A percentile compares a stretch with the other conserved stretches of the same genome.
Conservation (phyloP, 495 filamentous ascomycete genomes). For the Neurospora tetraspora region DNA sequence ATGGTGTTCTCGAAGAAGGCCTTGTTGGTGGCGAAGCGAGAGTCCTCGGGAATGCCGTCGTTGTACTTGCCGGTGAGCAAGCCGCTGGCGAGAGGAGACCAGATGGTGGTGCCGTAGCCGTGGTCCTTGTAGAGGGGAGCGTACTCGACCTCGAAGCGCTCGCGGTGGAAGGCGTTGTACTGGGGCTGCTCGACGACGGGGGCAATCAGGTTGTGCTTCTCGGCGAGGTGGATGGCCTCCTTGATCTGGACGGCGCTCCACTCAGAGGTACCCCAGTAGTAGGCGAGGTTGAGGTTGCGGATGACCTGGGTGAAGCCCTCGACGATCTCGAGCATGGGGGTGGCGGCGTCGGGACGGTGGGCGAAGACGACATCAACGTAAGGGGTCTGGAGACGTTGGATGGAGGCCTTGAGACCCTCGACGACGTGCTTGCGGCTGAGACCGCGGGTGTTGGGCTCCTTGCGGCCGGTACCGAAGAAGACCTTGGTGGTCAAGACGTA, state of each 20-base stretch:
- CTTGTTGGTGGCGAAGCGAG: constrained; percentile 39
- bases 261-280: constrained; percentile 90
- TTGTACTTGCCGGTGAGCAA: constrained; percentile 77
- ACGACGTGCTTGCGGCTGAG: constrained; percentile 68
- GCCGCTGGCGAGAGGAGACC: constrained; percentile 58
- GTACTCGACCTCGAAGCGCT: constrained; percentile 71
- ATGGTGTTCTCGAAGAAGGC: constrained; percentile 30
- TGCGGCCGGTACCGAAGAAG: constrained; percentile 27
- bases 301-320: constrained; percentile 78
- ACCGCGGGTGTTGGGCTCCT: constrained; percentile 56
- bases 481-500: constrained; percentile 81
- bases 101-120: constrained; percentile 62
- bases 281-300: constrained; percentile 57
- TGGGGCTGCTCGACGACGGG: constrained; percentile 78
- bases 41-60: constrained; percentile 48
- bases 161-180: constrained; percentile 67
- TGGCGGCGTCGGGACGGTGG: constrained; percentile 71
- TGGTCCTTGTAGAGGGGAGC: constrained; percentile 50
- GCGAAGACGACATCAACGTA: constrained; percentile 80
- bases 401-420: constrained; percentile 43
- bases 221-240: constrained; percentile 64
- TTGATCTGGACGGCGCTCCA: constrained; percentile 77
- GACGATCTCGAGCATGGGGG: constrained; percentile 81
- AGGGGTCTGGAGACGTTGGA: constrained; percentile 59
- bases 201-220: constrained; percentile 64